Conservation (phyloP, 495 filamentous ascomycete species). For the Cairneyella variabilis region DNA sequence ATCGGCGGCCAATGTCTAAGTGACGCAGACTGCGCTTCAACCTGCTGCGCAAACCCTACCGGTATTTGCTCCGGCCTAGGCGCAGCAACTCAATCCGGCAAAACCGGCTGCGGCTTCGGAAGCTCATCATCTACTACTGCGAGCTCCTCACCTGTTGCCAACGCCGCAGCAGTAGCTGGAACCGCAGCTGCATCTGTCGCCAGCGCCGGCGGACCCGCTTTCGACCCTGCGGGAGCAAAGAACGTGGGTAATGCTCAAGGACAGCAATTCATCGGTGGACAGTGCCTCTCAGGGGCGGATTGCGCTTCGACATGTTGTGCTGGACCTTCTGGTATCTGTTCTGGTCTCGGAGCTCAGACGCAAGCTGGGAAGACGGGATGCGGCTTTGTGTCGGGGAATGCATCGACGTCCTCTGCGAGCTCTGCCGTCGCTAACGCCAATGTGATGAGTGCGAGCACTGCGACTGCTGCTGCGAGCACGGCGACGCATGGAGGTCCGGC, state of each 20-base stretch:
- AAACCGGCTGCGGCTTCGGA: constrained; percentile 44
- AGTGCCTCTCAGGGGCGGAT: constrained; percentile 31
- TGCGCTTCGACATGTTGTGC: constrained; percentile 33
- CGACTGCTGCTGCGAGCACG: not conserved
- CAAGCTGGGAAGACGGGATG: constrained; percentile 45
- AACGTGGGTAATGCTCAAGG: constrained; percentile 35
- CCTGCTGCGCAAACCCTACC: constrained; percentile 30
- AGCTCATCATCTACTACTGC: not conserved
- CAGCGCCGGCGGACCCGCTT: constrained; percentile 6
- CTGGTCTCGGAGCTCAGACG: constrained; percentile 34
- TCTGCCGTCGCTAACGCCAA: not conserved
- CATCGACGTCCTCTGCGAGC: not conserved
- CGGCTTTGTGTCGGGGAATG: constrained; percentile 32
- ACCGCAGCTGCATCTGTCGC: not conserved
- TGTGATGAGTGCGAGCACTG: not conserved
- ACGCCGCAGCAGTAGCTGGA: not conserved
- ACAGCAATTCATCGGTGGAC: constrained; percentile 34
- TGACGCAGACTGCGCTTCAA: constrained; percentile 29
- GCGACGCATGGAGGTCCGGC: constrained; percentile 3
- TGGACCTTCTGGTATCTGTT: constrained; percentile 26
- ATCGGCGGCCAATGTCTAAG: constrained; percentile 35
- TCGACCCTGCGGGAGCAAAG: constrained; percentile 32
- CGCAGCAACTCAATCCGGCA: constrained; percentile 39
- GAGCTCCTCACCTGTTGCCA: not conserved
- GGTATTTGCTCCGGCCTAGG: constrained; percentile 32